A percentile compares a stretch with the other conserved stretches of the same genome.
phyloP scores from a whole-genome alignment of 768 basidiomycete species.

The Tricholoma hemisulphureum region DNA sequence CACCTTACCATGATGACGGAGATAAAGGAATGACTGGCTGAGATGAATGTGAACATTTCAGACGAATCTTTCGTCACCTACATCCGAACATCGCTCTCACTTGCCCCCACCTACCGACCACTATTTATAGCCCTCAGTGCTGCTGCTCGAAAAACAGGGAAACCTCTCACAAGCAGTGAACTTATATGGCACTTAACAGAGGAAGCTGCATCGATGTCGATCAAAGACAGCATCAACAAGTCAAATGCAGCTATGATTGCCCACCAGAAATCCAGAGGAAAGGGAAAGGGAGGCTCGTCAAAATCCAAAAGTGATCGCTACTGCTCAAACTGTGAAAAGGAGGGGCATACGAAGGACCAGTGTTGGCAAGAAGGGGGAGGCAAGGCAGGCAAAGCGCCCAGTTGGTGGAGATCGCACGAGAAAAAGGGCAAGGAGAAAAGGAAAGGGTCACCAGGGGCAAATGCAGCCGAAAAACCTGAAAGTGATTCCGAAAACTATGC shows the following conservation, averaged over 20 bases:
- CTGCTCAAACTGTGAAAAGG: background rate
- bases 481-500: background rate
- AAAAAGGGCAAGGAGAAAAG: background rate
- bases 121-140: background rate
- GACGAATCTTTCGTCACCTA: too few relatives aligned
- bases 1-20: background rate
- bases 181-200: too few relatives aligned
- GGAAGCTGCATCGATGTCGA: too few relatives aligned
- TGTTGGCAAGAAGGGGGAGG: background rate
- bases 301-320: background rate
- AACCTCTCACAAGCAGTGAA: too few relatives aligned
- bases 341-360: background rate
- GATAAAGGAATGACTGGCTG: background rate
- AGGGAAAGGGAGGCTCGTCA: background rate
- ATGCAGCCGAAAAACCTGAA: background rate
- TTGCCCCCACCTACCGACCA: background rate
- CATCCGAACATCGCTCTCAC: background rate
- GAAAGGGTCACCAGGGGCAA: background rate
- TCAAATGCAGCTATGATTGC: too few relatives aligned
- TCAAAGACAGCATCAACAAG: too few relatives aligned
- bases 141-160: background rate
- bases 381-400: too few relatives aligned
- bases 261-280: background rate
- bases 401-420: too few relatives aligned
- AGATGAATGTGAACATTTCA: too few relatives aligned